Evolutionary conservation across 306 rosid species (phyloP), one percentile per base, ranked within the genome.

Genomic region (Lathyrus aphaca): DNA sequence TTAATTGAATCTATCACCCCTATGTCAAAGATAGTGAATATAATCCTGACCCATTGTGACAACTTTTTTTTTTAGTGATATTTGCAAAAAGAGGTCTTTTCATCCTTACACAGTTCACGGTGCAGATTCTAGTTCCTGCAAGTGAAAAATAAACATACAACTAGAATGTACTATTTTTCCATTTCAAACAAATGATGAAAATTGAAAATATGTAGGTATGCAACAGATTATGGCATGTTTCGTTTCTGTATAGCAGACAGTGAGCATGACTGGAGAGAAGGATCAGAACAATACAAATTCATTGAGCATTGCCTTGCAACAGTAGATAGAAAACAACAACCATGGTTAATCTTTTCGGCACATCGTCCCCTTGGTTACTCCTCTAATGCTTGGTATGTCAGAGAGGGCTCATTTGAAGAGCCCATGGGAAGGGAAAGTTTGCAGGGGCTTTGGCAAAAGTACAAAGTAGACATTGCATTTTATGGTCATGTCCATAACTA

Each of bases 241-340:
- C 91, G 78, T 27, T 93, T 88, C 79, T 93, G 98, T 27, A 60
- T 93, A 74, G 97, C 86, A 6, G 96, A 90, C 30, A 85, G 86
- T 61, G 98, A 92, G 64, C 96, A 92, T 62, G 96, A 93, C 67
- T 93, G 96, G 96, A 88, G 93, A 64, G 93, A 93, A 70, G 98
- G 96, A 42, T 45, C 93, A 5, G 96, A 92, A 64, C 91, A 90
- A 35, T 82, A 85, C 87, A 83, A 58, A 79, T 93, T 92, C 87
- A 90, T 93, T 46, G 94, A 93, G 69, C 85, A 83, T 12, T 90
- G 96, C 74, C 81, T 86, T 80, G 93, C 97, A 65, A 84, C 93
- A 0, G 91, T 76, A 0, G 96, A 88, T 35, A 82, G 98, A 72
- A 79, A 76, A 64, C 90, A 88, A 46, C 96, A 93, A 73, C 97